Evolutionary conservation across 192 early-diverging fungal species (phyloP).

Genomic region (Powellomyces hirtus): DNA sequence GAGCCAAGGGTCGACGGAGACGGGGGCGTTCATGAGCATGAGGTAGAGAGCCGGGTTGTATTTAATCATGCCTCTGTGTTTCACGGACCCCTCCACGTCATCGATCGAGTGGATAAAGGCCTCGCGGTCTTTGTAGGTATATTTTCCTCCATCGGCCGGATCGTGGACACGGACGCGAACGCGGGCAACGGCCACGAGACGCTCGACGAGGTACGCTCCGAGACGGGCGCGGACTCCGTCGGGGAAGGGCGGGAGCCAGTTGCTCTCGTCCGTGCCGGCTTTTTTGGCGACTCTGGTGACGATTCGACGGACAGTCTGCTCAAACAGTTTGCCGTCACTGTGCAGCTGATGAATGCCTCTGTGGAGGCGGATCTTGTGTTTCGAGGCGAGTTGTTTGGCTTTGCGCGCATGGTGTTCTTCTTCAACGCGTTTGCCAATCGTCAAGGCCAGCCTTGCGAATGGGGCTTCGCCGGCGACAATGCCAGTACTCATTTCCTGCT

Average conservation of each 20-base stretch:
- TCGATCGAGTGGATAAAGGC: constrained; percentile 71
- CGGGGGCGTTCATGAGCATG: constrained; percentile 58
- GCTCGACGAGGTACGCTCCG: constrained; percentile 52
- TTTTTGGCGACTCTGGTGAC: constrained; percentile 55
- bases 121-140: constrained; percentile 51
- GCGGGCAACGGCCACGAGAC: constrained; percentile 52
- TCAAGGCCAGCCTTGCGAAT: constrained; percentile 46
- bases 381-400: constrained; percentile 50
- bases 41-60: constrained; percentile 68
- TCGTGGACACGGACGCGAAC: constrained; percentile 61
- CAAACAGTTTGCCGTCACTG: constrained; percentile 74
- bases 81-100: constrained; percentile 41
- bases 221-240: constrained; percentile 56
- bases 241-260: constrained; percentile 74
- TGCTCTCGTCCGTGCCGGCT: constrained; percentile 27
- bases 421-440: constrained; percentile 76
- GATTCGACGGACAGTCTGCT: constrained; percentile 72
- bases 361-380: constrained; percentile 8
- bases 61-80: constrained; percentile 71
- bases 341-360: constrained; percentile 68
- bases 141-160: constrained; percentile 51
- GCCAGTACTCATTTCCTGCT: constrained; percentile 27
- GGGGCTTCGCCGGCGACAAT: constrained; percentile 12
- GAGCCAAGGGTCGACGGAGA: constrained; percentile 69
- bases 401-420: constrained; percentile 78